Evolutionary conservation across 495 filamentous ascomycete species (phyloP), one percentile per base, ranked within the genome.

Genomic region (Opeltia flavorubescens): DNA sequence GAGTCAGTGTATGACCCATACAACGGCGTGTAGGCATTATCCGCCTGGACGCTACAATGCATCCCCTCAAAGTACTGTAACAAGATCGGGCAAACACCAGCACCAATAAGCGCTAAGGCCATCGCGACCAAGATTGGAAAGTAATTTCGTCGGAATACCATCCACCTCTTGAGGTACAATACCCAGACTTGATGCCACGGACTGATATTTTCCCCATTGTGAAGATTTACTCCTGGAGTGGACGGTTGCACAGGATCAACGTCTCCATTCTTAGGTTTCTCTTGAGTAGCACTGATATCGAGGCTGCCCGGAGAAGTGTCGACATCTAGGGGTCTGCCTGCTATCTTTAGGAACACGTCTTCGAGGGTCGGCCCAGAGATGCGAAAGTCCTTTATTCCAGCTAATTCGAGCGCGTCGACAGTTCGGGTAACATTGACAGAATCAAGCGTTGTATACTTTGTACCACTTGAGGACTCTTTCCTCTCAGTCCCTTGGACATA

Each of bases 341-440:
- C 84, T 20, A 89, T 68, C 49, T 82, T 80, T 44, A 91, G 59
- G 59, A 93, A 93, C 0, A 89, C 83, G 55, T 87, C 81, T 55
- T 87, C 84, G 46, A 93, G 86, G 0, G 83, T 88, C 2, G 86
- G 86, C 0, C 86, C 85, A 23, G 76, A 78, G 29, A 89, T 76
- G 39, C 79, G 74, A 56, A 84, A 85, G 25, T 86, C 79, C 0
- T 62, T 62, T 28, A 83, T 66, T 1, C 72, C 76, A 3, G 65
- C 66, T 0, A 59, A 56, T 57, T 89, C 81, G 1, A 89, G 67
- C 24, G 62, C 56, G 30, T 68, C 67, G 45, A 93, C 76, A 12
- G 88, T 70, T 17, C 64, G 50, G 0, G 78, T 76, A 13, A 81
- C 76, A 26, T 74, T 62, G 12, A 62, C 62, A 4, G 81, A 83